These are phyloP conservation scores for Ramicandelaber brevisporus DNA, from an alignment of 192 early-diverging fungal genomes.

Conservation along the genomic window DNA sequence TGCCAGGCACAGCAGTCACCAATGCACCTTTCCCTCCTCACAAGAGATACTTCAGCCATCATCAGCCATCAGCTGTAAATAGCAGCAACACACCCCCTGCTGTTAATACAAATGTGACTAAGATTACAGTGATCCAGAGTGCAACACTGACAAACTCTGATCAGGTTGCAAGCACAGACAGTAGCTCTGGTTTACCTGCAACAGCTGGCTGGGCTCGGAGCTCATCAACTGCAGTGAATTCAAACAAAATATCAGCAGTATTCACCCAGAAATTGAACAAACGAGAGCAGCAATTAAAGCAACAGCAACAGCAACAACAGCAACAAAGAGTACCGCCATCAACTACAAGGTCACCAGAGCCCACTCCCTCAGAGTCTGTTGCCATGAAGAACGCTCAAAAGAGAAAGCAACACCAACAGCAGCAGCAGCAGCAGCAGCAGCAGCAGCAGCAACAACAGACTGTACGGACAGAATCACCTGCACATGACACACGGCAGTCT, in stretches of 20 bases:
- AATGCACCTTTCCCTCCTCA: too few relatives aligned
- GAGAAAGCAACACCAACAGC: conserved; percentile 1
- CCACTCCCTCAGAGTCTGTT: neutral
- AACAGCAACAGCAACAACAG: neutral
- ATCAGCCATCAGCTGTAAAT: neutral
- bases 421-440: neutral
- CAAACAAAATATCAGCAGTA: too few relatives aligned
- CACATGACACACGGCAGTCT: neutral
- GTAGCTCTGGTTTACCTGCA: too few relatives aligned
- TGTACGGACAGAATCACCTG: neutral
- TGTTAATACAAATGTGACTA: neutral
- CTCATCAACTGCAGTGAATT: too few relatives aligned
- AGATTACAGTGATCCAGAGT: conserved; percentile 12
- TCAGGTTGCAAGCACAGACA: too few relatives aligned
- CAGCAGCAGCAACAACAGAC: neutral
- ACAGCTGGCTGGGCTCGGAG: too few relatives aligned
- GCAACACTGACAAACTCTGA: too few relatives aligned
- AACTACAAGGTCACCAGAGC: neutral
- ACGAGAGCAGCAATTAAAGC: conserved; percentile 1
- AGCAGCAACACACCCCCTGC: neutral
- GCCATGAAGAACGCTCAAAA: neutral
- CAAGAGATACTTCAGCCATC: neutral
- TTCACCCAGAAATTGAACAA: conserved; percentile 10
- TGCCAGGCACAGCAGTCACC: too few relatives aligned
- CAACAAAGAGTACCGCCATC: neutral